phyloP scores from a whole-genome alignment of 2,329 filamentous ascomycete species.

The Fusarium neocosmosporiellum region DNA sequence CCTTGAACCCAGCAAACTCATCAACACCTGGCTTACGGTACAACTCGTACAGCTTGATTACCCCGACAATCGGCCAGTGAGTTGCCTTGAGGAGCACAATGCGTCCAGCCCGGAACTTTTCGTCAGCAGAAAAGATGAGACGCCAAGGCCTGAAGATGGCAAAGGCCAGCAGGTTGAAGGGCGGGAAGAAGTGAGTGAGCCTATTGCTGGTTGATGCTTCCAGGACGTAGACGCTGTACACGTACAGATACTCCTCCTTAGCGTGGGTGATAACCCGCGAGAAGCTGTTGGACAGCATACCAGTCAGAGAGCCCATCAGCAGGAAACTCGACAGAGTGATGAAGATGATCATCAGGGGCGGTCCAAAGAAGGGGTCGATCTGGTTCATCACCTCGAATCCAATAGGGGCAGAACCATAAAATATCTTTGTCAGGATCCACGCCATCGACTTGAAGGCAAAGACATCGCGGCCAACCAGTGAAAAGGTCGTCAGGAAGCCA shows the following conservation, averaged over 20 bases:
- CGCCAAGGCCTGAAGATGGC: slow-evolving; percentile 78
- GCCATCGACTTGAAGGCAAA: slow-evolving; percentile 77
- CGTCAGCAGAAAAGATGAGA: slow-evolving; percentile 72
- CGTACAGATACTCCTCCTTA: slow-evolving; percentile 81
- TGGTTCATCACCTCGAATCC: slow-evolving; percentile 76
- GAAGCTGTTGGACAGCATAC: slow-evolving; percentile 82
- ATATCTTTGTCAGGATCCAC: slow-evolving; percentile 82
- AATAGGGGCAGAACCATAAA: slow-evolving; percentile 80
- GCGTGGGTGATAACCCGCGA: slow-evolving; percentile 72
- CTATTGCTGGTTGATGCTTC: slow-evolving; percentile 76
- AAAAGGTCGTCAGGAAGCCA: slow-evolving; percentile 90
- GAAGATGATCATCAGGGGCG: slow-evolving; percentile 76
- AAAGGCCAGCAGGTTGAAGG: slow-evolving; percentile 80
- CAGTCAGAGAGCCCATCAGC: slow-evolving; percentile 81
- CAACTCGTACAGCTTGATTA: slow-evolving; percentile 76
- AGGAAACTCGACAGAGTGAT: slow-evolving; percentile 82
- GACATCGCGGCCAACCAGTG: slow-evolving; percentile 76
- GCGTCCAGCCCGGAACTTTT: slow-evolving; percentile 69
- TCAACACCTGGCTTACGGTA: slow-evolving; percentile 54
- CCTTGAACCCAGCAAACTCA: slow-evolving; percentile 62
- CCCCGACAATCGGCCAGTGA: slow-evolving; percentile 75
- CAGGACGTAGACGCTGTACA: slow-evolving; percentile 75
- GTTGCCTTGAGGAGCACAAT: slow-evolving; percentile 73
- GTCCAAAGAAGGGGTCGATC: slow-evolving; percentile 69
- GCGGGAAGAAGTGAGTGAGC: slow-evolving; percentile 76